Conservation (phyloP, 768 basidiomycete genomes). For the Pulveroboletus ravenelii region DNA sequence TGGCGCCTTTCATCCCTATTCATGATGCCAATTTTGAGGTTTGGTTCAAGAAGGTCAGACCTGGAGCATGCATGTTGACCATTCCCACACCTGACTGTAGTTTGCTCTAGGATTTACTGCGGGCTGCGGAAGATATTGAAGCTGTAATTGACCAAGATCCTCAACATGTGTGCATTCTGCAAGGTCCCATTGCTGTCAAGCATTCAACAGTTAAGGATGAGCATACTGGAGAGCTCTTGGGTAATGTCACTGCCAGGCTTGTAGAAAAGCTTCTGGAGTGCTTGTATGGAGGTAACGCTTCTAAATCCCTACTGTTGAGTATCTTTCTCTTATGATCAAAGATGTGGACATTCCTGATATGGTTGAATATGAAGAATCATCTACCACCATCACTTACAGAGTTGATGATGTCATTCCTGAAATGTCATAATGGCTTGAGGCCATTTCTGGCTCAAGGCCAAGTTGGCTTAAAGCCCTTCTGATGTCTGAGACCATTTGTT, state of each 20-base stretch:
- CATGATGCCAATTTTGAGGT: conserved; percentile 92
- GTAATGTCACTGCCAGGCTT: conserved; percentile 76
- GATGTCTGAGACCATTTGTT: conserved; percentile 77
- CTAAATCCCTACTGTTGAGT: conserved; percentile 77
- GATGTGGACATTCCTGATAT: conserved; percentile 35
- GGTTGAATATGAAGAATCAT: conserved; percentile 39
- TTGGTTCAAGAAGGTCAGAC: conserved; percentile 95
- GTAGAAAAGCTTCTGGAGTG: conserved; percentile 73
- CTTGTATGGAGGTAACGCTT: conserved; percentile 71
- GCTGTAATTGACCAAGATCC: conserved; percentile 99
- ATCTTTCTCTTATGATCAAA: conserved; percentile 58
- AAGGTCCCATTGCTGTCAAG: conserved; percentile 93
- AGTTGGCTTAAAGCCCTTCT: conserved; percentile 86
- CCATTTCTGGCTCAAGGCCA: conserved; percentile 74
- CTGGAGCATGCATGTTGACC: not conserved
- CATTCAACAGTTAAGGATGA: conserved; percentile 86
- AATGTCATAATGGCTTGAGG: conserved; percentile 74
- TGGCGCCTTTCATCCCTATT: conserved; percentile 95
- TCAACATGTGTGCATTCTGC: conserved; percentile 94
- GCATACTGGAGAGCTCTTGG: conserved; percentile 88
- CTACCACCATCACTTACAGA: conserved; percentile 44
- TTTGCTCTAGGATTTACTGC: conserved; percentile 76
- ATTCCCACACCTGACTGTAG: conserved; percentile 9
- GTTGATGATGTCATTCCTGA: conserved; percentile 56
- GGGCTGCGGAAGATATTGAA: conserved; percentile 97